Base-by-base conservation (phyloP, 805 yeast species). In the Cyberlindnera sargentensis region DNA sequence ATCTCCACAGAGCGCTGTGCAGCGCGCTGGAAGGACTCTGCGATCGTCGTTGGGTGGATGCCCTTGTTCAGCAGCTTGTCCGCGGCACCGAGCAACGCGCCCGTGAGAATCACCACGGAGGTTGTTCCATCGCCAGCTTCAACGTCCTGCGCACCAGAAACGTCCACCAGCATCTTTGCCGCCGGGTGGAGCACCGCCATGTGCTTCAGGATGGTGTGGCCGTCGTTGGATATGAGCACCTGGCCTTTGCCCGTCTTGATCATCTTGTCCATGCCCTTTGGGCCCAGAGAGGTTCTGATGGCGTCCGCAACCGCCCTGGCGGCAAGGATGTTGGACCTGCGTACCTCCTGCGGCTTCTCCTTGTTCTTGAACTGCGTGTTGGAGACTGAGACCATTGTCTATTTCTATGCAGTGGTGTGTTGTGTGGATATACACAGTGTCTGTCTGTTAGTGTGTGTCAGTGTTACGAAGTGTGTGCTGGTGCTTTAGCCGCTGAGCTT, bases 61-160 rank as follows among this genome's bases (percentile, higher is more conserved):
- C 93, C 98, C 63, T 85, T 87, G 53, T 78, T 80, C 56, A 93
- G 75, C 47, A 93, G 72, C 62, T 83, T 82, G 56, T 93, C 99
- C 43, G 98, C 95, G 15, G 99, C 99, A 29, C 91, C 95, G 43
- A 93, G 71, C 39, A 93, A 67, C 5, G 97, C 91, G 32, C 99
- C 99, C 5, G 97, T 87, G 49, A 93, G 72, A 43, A 93, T 91
- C 28, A 95, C 99, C 30, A 93, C 99, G 2, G 96, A 83, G 0
- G 99, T 93, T 31, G 99, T 93, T 51, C 99, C 99, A 63, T 93
- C 99, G 44, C 99, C 99, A n/a, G 98, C 99, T 65, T 90, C 99
- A 33, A 90, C 84, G 57, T 93, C 99, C 67, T 93, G 99, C 1
- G 99, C 98, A 35, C 90, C 96, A 47, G 95, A 84, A 27, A 93